A percentile compares a stretch with the other conserved stretches of the same genome.
phyloP scores from a whole-genome alignment of 129 eudicot genomes.

The Centella asiatica region DNA sequence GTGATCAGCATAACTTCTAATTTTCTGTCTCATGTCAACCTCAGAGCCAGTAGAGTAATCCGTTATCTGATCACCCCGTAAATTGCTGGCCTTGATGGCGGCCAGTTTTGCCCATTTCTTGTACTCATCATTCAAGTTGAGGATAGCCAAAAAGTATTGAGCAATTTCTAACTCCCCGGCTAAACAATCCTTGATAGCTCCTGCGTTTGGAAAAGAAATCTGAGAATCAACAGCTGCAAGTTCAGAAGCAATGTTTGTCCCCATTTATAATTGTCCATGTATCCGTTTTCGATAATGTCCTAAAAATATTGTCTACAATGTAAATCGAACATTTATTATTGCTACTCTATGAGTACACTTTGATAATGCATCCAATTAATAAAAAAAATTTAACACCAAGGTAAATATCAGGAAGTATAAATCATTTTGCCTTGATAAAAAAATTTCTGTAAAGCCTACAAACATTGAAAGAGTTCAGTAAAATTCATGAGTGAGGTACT shows the following conservation, averaged over 20 bases:
- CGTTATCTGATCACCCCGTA: not conserved
- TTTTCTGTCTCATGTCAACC: slow-evolving; percentile 17
- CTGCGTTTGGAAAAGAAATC: slow-evolving; percentile 29
- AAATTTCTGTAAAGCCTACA: not conserved
- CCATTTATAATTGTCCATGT: not conserved
- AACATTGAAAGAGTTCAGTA: no score
- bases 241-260: not conserved
- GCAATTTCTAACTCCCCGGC: slow-evolving; percentile 58
- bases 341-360: not conserved
- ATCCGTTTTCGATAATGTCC: not conserved
- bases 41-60: slow-evolving; percentile 12
- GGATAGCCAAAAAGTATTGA: slow-evolving; percentile 50
- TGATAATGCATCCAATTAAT: not conserved
- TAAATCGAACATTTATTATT: not conserved
- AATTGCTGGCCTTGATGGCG: not conserved
- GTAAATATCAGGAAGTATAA: not conserved
- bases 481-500: no score
- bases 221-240: not conserved
- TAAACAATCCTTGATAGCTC: slow-evolving; percentile 45
- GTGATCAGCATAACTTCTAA: slow-evolving; percentile 45
- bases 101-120: slow-evolving; percentile 54
- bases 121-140: slow-evolving; percentile 49
- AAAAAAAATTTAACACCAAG: not conserved
- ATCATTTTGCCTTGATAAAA: not conserved
- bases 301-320: not conserved